Evolutionary conservation across 2,329 filamentous ascomycete species (phyloP), one percentile per base, ranked within the genome.

Genomic region (Colletotrichum sp.): DNA sequence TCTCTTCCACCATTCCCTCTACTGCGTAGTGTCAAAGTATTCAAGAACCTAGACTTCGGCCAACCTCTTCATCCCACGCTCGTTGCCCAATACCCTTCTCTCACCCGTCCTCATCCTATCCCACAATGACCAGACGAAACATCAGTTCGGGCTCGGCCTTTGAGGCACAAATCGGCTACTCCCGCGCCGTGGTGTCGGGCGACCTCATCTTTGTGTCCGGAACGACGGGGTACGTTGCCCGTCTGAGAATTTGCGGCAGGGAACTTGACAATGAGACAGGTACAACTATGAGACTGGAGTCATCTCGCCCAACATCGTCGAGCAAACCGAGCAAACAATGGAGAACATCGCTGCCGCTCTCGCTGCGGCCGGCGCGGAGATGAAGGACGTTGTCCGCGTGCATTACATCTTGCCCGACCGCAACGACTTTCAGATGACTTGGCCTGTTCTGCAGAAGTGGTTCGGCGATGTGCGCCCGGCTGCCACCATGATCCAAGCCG

Each of bases 201-300:
- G 88, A 88, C 67, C 88, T 87, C 84, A 82, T 91, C 13, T 87
- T 90, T 72, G 88, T 91, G 6, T 90, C 89, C 3, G 89, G 89
- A 1, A 90, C 89, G 49, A 91, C 89, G 4, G 89, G 89, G 89
- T 89, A 79, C 69, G 78, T 71, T 2, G 12, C 18, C n/a, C n/a
- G 16, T 44, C n/a, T 28, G 26, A 24, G 24, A 36, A 36, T 36
- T 21, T 63, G 13, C 16, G 16, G 13, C 60, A 39, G 30, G n/a
- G 18, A 12, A 64, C 18, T 36, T 36, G 28, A 36, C 28, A 49
- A 34, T 15, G 16, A 28, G 15, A 55, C 16, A 90, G 89, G 1
- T 90, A 91, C 81, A 83, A 91, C 81, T 90, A 90, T 79, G 78
- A 82, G 18, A 89, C 88, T 1, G 86, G 86, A 18, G 72, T 80